Conservation (phyloP, 2,329 filamentous ascomycete genomes). For the Diaporthe velutina region DNA sequence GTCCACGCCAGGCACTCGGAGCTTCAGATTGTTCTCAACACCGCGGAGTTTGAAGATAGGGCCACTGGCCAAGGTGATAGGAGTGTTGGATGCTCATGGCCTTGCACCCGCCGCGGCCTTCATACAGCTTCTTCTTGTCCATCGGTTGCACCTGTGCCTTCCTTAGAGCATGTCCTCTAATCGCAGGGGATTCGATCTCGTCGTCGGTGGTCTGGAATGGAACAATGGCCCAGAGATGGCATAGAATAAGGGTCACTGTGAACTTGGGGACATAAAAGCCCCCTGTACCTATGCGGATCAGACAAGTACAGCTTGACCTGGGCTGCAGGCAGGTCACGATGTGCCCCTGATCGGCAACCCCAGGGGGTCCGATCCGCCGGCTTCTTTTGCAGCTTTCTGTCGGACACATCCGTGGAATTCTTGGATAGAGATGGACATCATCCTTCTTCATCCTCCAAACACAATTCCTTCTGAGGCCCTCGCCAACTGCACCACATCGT, state of each 20-base stretch:
- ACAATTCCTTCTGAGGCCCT: neutral
- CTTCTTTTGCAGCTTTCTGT: neutral
- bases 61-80: neutral
- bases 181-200: neutral
- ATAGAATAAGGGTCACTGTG: neutral
- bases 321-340: neutral
- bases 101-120: neutral
- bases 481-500: neutral
- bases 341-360: neutral
- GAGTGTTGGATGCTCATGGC: neutral
- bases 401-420: neutral
- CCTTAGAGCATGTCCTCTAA: neutral
- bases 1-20: neutral
- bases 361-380: neutral
- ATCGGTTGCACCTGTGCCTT: too few relatives aligned
- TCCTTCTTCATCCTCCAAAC: neutral
- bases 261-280: neutral
- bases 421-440: neutral
- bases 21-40: too few relatives aligned
- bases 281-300: neutral
- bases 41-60: neutral
- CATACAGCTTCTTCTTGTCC: neutral
- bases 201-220: neutral
- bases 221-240: neutral
- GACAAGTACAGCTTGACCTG: neutral